Conservation (phyloP, 1,284 basidiomycete species). For the Somion occarium region DNA sequence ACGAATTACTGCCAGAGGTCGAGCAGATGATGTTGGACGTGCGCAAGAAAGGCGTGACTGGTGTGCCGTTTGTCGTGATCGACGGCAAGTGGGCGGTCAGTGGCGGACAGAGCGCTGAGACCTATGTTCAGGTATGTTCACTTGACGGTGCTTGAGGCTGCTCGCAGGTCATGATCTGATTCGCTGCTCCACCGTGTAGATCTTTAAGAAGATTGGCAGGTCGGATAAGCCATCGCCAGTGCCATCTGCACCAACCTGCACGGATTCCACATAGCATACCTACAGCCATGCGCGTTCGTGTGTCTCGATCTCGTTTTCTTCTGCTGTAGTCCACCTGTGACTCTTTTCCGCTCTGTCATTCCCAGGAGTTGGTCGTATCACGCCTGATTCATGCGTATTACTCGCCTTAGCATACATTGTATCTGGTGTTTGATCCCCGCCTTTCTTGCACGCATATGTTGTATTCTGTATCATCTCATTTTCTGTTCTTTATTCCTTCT, state of each 20-base stretch:
- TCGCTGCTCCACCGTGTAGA: constrained; percentile 15
- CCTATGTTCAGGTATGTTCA: constrained; percentile 60
- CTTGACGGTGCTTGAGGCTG: not conserved
- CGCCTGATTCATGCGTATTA: not conserved
- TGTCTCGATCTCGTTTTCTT: not conserved
- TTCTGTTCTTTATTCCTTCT: not conserved
- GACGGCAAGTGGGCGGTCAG: constrained; percentile 76
- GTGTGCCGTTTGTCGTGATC: constrained; percentile 78
- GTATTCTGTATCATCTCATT: not conserved
- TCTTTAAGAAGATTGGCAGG: constrained; percentile 32
- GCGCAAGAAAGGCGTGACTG: constrained; percentile 66
- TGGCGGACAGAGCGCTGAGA: constrained; percentile 68
- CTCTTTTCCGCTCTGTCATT: not conserved
- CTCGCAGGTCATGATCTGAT: not conserved
- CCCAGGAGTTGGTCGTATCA: not conserved
- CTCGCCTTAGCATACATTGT: not conserved
- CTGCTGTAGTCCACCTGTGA: not conserved
- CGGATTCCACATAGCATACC: not conserved
- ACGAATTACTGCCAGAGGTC: constrained; percentile 66
- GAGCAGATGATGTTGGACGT: constrained; percentile 64
- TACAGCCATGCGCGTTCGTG: constrained; percentile 8
- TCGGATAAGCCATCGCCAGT: constrained; percentile 8
- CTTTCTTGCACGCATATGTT: constrained; percentile 1
- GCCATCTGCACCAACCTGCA: constrained; percentile 8
- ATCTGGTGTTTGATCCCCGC: not conserved